Evolutionary conservation across 116 monocot genomes (phyloP).

Genomic region (Iris pallida): DNA sequence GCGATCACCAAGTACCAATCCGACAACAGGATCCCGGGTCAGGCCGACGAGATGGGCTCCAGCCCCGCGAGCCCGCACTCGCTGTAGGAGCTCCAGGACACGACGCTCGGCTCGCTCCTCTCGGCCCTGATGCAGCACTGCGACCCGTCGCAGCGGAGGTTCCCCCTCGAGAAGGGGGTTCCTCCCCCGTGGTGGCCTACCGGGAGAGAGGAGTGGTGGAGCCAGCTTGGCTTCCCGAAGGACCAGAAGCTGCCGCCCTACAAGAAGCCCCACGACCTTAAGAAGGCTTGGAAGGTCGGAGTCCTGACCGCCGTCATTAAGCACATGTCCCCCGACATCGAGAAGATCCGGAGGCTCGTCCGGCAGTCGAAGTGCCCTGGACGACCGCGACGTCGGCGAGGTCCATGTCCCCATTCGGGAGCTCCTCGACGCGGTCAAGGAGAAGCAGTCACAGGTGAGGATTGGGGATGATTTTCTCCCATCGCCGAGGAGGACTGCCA

Average conservation of each 20-base stretch:
- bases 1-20: slow-evolving; percentile 18
- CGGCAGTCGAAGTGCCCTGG: slow-evolving; percentile 70
- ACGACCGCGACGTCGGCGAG: too few species aligned
- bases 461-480: too few species aligned
- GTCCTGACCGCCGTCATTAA: slow-evolving; percentile 68
- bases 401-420: too few species aligned
- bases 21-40: slow-evolving; percentile 11
- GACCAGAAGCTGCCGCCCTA: slow-evolving; percentile 62
- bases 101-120: slow-evolving; percentile 62
- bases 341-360: slow-evolving; percentile 53
- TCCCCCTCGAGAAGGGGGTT: slow-evolving; percentile 65
- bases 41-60: slow-evolving; percentile 5
- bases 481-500: too few species aligned
- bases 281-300: slow-evolving; percentile 69
- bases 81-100: slow-evolving; percentile 67
- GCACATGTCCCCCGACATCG: slow-evolving; percentile 69
- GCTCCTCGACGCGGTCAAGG: too few species aligned
- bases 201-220: slow-evolving; percentile 76
- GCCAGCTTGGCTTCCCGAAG: slow-evolving; percentile 38
- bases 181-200: slow-evolving; percentile 82
- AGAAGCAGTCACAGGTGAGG: too few species aligned
- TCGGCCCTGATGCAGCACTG: slow-evolving; percentile 83
- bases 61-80: slow-evolving; percentile 34
- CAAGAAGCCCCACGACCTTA: slow-evolving; percentile 84
- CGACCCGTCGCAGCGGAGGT: slow-evolving; percentile 66